phyloP scores from a whole-genome alignment of 768 basidiomycete genomes.

The Boletellus sp. region DNA sequence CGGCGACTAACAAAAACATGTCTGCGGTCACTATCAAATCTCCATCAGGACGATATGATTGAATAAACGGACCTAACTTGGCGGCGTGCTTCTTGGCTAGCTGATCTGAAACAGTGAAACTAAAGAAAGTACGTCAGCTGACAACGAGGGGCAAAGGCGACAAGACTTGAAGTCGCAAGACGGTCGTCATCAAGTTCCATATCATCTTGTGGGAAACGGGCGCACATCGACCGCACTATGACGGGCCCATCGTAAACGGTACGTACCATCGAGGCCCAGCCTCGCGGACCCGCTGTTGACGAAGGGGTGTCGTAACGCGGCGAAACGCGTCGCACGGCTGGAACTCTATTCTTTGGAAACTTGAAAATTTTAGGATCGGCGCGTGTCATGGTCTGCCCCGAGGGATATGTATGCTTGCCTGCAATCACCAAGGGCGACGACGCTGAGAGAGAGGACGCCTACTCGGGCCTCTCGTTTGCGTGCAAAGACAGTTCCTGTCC shows the following conservation, averaged over 20 bases:
- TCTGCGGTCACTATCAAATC: too few species aligned
- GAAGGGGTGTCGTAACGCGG: constrained; percentile 12
- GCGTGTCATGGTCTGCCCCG: too few species aligned
- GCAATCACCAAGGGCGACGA: too few species aligned
- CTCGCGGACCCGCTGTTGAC: not conserved
- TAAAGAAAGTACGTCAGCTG: constrained; percentile 6
- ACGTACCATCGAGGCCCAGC: not conserved
- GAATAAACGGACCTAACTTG: constrained; percentile 13
- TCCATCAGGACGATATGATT: not conserved
- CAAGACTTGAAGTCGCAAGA: constrained; percentile 7
- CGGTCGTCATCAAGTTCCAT: not conserved
- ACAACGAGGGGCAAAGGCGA: not conserved
- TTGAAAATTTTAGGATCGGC: too few species aligned
- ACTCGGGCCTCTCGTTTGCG: too few species aligned
- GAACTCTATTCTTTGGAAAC: too few species aligned
- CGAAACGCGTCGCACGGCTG: constrained; percentile 1
- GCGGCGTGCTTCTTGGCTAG: not conserved
- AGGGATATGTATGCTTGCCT: too few species aligned
- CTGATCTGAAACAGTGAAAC: constrained; percentile 1
- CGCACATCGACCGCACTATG: not conserved
- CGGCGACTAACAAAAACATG: not conserved
- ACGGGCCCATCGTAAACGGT: not conserved
- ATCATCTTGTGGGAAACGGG: not conserved
- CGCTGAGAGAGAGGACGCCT: too few species aligned
- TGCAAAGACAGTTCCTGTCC: too few species aligned